phyloP scores from a whole-genome alignment of 2,329 filamentous ascomycete species.

The Zymoseptoria passerinii region DNA sequence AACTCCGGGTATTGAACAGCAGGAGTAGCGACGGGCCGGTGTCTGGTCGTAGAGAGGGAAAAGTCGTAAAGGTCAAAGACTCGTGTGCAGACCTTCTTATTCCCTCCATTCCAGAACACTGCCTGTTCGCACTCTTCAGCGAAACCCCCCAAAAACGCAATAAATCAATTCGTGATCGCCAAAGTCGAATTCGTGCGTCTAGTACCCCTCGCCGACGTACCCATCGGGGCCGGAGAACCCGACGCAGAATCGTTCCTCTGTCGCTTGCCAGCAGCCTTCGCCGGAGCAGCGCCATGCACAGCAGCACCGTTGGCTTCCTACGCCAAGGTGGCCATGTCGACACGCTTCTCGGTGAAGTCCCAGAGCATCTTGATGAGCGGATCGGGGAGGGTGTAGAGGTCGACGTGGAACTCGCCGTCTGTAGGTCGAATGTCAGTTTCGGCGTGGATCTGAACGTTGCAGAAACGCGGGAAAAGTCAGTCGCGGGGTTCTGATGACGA shows the following conservation, averaged over 20 bases:
- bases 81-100: not conserved
- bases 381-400: conserved; percentile 95
- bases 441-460: not conserved
- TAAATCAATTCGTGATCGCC: not conserved
- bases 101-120: not conserved
- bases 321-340: conserved; percentile 26
- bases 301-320: conserved; percentile 8
- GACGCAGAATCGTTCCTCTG: not conserved
- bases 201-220: not conserved
- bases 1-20: not conserved
- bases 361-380: conserved; percentile 84
- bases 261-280: not conserved
- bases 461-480: conserved; percentile 18
- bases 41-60: not conserved
- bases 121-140: not conserved
- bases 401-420: conserved; percentile 97
- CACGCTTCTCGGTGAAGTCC: conserved; percentile 59
- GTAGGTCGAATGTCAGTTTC: conserved; percentile 10
- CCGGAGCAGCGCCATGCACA: not conserved
- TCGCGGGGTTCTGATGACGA: not conserved
- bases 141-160: not conserved
- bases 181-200: not conserved
- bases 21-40: too few species aligned
- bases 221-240: not conserved
- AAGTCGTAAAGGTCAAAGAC: not conserved